Percentiles rank a stretch among this genome's conserved stretches.
Conservation (phyloP, 495 filamentous ascomycete genomes). For the Podospora sp. region DNA sequence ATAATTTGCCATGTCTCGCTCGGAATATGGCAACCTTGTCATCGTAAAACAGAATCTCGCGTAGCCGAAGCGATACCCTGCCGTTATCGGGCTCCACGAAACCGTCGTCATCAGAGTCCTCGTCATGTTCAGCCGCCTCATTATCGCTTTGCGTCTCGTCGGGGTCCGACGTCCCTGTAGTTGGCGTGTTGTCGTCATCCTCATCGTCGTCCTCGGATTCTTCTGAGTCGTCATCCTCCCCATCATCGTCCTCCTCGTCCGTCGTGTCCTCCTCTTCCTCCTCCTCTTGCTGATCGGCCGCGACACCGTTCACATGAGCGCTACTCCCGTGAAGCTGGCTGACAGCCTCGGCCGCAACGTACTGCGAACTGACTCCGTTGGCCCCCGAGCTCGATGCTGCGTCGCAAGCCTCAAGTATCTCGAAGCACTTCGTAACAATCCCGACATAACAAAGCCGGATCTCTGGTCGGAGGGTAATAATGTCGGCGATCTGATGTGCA, state of each 20-base stretch:
- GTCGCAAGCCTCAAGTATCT: slow-evolving; percentile 69
- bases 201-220: slow-evolving; percentile 57
- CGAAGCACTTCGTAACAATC: slow-evolving; percentile 81
- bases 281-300: slow-evolving; percentile 49
- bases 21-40: slow-evolving; percentile 86
- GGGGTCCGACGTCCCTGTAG: slow-evolving; percentile 36
- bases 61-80: slow-evolving; percentile 62
- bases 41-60: slow-evolving; percentile 88
- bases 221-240: slow-evolving; percentile 43
- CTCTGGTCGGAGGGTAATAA: slow-evolving; percentile 83
- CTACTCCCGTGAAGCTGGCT: slow-evolving; percentile 42
- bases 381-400: slow-evolving; percentile 38
- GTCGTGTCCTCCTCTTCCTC: slow-evolving; percentile 23
- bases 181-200: slow-evolving; percentile 48
- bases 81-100: slow-evolving; percentile 43
- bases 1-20: slow-evolving; percentile 73
- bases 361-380: slow-evolving; percentile 38
- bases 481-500: slow-evolving; percentile 81
- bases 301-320: slow-evolving; percentile 32
- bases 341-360: slow-evolving; percentile 48
- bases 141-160: slow-evolving; percentile 48
- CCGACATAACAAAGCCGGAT: slow-evolving; percentile 83
- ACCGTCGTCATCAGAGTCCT: slow-evolving; percentile 59
- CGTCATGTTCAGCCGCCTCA: slow-evolving; percentile 43
- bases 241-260: slow-evolving; percentile 36